Percentiles rank a stretch among this genome's conserved stretches.
These are phyloP conservation scores for Planoprotostelium fungivorum DNA, from an alignment of 78 protist species.

Conservation along the genomic window DNA sequence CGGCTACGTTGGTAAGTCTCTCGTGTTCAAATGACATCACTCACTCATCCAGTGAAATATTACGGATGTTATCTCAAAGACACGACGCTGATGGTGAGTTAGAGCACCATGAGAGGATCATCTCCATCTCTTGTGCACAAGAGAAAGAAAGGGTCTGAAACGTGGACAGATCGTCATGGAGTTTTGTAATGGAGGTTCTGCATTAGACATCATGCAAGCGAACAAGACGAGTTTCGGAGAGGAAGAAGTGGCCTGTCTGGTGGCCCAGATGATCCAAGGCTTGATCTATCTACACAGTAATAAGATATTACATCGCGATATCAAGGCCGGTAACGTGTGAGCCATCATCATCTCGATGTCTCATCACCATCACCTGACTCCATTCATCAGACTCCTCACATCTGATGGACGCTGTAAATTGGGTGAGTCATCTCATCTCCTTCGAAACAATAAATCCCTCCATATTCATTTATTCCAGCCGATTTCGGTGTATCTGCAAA, in stretches of 20 bases:
- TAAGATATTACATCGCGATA: conserved; percentile 68
- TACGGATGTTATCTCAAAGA: conserved; percentile 68
- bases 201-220: conserved; percentile 58
- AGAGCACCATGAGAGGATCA: no score
- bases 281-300: conserved; percentile 60
- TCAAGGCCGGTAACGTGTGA: conserved; percentile 72
- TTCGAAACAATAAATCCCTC: no score
- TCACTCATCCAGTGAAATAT: conserved; percentile 23
- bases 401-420: neutral
- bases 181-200: conserved; percentile 63
- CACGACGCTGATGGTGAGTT: conserved; percentile 29
- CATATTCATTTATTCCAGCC: neutral
- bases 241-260: conserved; percentile 29
- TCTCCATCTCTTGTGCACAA: neutral
- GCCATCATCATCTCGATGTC: no score
- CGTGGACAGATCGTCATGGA: conserved; percentile 55
- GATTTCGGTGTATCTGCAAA: conserved; percentile 70
- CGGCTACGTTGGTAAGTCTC: conserved; percentile 8
- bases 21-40: neutral
- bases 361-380: neutral
- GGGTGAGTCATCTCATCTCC: neutral
- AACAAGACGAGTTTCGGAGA: conserved; percentile 31
- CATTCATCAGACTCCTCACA: neutral
- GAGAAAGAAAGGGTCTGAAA: neutral
- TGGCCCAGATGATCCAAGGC: conserved; percentile 56